Conservation (phyloP, 805 yeast species). For the Pichia thaimueangensis region DNA sequence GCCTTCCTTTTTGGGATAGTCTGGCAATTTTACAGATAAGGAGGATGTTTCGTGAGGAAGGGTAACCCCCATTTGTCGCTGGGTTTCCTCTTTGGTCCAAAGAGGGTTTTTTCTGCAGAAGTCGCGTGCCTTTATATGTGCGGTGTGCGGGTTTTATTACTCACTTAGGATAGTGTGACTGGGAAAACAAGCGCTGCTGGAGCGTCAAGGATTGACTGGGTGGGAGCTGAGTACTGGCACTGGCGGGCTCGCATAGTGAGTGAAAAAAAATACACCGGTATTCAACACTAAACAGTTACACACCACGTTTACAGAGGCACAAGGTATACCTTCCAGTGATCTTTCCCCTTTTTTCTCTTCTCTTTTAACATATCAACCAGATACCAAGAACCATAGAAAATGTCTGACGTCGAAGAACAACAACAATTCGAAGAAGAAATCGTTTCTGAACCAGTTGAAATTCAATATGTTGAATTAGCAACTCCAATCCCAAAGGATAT, state of each 20-base stretch:
- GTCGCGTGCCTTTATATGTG: not conserved
- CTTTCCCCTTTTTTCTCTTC: not conserved
- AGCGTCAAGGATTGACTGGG: not conserved
- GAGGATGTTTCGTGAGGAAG: not conserved
- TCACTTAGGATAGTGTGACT: conserved; percentile 1
- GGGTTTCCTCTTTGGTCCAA: conserved; percentile 8
- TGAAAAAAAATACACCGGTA: not conserved
- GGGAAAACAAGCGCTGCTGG: not conserved
- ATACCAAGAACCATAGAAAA: conserved; percentile 33
- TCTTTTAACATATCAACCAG: no score
- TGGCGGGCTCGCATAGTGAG: no score
- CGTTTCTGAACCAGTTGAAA: conserved; percentile 78
- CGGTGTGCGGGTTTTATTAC: conserved; percentile 1
- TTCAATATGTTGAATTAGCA: conserved; percentile 79
- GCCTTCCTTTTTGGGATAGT: conserved; percentile 16
- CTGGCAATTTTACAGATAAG: conserved; percentile 9
- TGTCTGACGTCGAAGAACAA: conserved; percentile 70
- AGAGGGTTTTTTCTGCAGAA: conserved; percentile 1
- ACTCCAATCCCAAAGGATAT: conserved; percentile 96
- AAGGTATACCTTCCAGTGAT: no score
- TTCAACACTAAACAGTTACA: no score
- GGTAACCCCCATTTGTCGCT: conserved; percentile 5
- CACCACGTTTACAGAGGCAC: no score
- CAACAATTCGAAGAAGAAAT: conserved; percentile 50
- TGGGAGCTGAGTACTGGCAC: not conserved